Evolutionary conservation across 495 filamentous ascomycete genomes (phyloP).

Genomic region (Penicillium psychrofluorescens): DNA sequence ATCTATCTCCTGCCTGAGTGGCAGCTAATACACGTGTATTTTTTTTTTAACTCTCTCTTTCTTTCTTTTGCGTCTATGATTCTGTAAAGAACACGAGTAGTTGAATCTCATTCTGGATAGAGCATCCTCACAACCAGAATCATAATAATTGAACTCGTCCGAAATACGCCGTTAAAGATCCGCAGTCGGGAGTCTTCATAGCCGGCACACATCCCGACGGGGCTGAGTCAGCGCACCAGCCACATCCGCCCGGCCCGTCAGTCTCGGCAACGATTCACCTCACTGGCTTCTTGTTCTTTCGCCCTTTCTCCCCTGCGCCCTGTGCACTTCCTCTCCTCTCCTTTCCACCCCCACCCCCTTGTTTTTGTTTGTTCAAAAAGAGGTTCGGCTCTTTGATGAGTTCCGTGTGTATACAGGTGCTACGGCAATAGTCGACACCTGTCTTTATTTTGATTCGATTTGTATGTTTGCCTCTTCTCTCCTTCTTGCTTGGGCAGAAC

Average conservation of each 20-base stretch:
- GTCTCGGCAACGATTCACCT: constrained; percentile 5
- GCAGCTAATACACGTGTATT: too few species aligned
- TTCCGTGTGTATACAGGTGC: constrained; percentile 36
- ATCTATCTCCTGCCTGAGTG: too few species aligned
- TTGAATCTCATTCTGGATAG: too few species aligned
- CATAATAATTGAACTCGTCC: too few species aligned
- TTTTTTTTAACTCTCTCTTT: too few species aligned
- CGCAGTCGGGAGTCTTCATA: too few species aligned
- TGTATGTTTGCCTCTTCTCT: constrained; percentile 10
- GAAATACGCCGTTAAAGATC: too few species aligned
- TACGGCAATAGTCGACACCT: constrained; percentile 45
- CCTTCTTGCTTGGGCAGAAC: too few species aligned
- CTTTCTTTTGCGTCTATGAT: too few species aligned
- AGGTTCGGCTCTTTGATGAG: constrained; percentile 40
- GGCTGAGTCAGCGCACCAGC: constrained; percentile 24
- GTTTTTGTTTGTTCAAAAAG: constrained; percentile 16
- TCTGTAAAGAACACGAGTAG: too few species aligned
- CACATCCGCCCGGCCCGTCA: constrained; percentile 14
- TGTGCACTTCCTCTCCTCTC: constrained; percentile 6
- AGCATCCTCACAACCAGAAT: too few species aligned
- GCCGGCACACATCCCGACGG: neutral
- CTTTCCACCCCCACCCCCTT: constrained; percentile 8
- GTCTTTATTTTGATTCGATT: constrained; percentile 15
- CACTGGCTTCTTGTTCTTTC: neutral
- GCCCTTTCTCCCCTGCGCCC: constrained; percentile 9